Conservation (phyloP, 129 eudicot species). For the Daucus carota region DH1_v3.0 NC_030383.2:5735001-5735500, state of each 20-base stretch:
- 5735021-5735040: no score
- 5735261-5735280: background rate
- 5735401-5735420: background rate
- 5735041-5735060: no score
- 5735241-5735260: background rate
- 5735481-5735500: slow-evolving; percentile 94
- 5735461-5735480: slow-evolving; percentile 92
- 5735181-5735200: background rate
- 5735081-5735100: background rate
- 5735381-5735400: background rate
- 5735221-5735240: background rate
- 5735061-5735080: no score
- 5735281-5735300: background rate
- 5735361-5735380: background rate
- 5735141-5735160: background rate
- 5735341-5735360: no score
- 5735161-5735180: background rate
- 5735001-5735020: no score
- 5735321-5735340: background rate
- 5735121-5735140: background rate
- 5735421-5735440: slow-evolving; percentile 20
- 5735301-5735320: background rate
- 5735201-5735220: background rate
- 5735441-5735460: slow-evolving; percentile 98
- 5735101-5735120: background rate